Evolutionary conservation across 129 eudicot genomes (phyloP), one percentile per base, ranked within the genome.

Genomic region (Heracleum sosnowskyi): DNA sequence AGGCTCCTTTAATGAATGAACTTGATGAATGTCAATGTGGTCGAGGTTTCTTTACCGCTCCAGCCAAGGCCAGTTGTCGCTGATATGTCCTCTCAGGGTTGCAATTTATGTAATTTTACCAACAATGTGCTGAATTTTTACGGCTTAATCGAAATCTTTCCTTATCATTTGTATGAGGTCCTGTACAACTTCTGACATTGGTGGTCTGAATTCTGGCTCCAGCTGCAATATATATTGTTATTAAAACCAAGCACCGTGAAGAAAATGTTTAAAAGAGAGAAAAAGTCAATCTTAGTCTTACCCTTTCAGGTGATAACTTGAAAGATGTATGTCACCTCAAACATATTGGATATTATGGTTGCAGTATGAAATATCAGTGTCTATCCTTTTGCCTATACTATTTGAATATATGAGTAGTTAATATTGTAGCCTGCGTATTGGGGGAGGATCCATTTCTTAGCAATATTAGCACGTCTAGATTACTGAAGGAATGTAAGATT

Each of bases 141-240:
- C 10, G 33, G 68, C 68, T 26, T 60, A 60, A 60, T 60, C 33
- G 68, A 60, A 60, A 60, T 88, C 93, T 80, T 88, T 93, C 49
- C 89, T 80, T 77, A 93, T 83, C 88, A 93, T 83, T 69, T 85
- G 83, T 79, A 91, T 88, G 83, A 93, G 90, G 86, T 93, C 97
- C 76, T 93, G 98, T 75, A 93, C 98, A 64, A 93, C 97, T 82
- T 89, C 98, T 24, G 98, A 93, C 97, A 93, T 93, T 11, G 80
- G 87, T 40, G 98, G 98, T 92, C 97, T 86, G 79, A 87, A 93
- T 78, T 91, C 98, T 22, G 98, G 98, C 83, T 93, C 97, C 72
- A 83, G 77, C 98, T 93, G 93, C 89, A 79, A 49, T 35, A 53
- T 29, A 62, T 4, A 2, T 69, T 8, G 5, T 33, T 37, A 34